Conservation (phyloP, 331 rosid genomes). For the Quercus tomentella region DNA sequence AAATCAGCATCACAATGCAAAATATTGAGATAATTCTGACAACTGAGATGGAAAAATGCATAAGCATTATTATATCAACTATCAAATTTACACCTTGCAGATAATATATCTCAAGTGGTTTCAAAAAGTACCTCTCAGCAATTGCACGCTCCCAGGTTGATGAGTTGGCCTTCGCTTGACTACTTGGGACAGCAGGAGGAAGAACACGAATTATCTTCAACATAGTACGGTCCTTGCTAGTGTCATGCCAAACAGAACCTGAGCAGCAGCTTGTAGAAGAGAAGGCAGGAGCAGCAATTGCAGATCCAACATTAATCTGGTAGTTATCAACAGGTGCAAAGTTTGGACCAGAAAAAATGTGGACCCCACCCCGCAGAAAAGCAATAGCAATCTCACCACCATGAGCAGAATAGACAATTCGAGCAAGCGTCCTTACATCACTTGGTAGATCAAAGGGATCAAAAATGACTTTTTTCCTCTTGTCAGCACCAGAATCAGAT, state of each 20-base stretch:
- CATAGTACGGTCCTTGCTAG: constrained; percentile 61
- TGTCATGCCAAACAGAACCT: constrained; percentile 96
- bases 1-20: constrained; percentile 23
- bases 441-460: constrained; percentile 96
- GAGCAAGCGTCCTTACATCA: constrained; percentile 92
- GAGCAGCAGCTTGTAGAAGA: constrained; percentile 95
- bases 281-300: constrained; percentile 95
- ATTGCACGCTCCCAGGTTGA: constrained; percentile 89
- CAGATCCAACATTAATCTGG: constrained; percentile 89
- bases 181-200: constrained; percentile 79
- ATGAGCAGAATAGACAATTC: constrained; percentile 90
- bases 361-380: constrained; percentile 90
- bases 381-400: constrained; percentile 97
- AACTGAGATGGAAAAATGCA: constrained; percentile 1
- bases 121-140: constrained; percentile 76
- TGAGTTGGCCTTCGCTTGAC: constrained; percentile 61
- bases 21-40: constrained; percentile 1
- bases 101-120: constrained; percentile 2
- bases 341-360: constrained; percentile 81
- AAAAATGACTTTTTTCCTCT: constrained; percentile 57
- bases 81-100: neutral
- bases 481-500: constrained; percentile 43
- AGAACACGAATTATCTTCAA: constrained; percentile 87
- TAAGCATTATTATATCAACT: constrained; percentile 14
- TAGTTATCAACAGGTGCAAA: constrained; percentile 75